Evolutionary conservation across 768 basidiomycete genomes (phyloP).

Genomic region (Pulveroboletus sp.): DNA sequence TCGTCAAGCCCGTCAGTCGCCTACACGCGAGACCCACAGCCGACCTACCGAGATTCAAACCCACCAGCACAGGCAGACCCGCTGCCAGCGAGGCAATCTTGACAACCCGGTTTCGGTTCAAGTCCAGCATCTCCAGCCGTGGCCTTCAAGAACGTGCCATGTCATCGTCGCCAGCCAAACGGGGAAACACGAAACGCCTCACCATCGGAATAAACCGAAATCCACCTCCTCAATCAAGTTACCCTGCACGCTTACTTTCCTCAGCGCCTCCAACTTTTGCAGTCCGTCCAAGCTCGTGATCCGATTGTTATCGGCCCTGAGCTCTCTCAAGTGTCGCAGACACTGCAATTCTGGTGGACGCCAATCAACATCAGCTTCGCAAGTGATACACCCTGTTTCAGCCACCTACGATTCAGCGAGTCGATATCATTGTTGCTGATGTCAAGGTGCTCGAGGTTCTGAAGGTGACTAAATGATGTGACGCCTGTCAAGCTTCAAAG

Average conservation of each 20-base stretch:
- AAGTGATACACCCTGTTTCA: not conserved
- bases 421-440: conserved; percentile 88
- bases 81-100: conserved; percentile 55
- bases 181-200: conserved; percentile 9
- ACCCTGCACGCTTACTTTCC: conserved; percentile 76
- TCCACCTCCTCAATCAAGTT: conserved; percentile 66
- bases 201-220: conserved; percentile 65
- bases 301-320: conserved; percentile 84
- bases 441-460: conserved; percentile 84
- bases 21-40: conserved; percentile 9
- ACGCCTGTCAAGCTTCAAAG: conserved; percentile 67
- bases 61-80: conserved; percentile 53
- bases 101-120: conserved; percentile 70
- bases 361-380: conserved; percentile 4
- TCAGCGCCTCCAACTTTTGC: conserved; percentile 71
- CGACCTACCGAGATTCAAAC: conserved; percentile 79
- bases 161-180: conserved; percentile 8
- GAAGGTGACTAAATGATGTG: conserved; percentile 84
- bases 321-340: conserved; percentile 79
- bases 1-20: conserved; percentile 15
- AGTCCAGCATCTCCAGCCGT: conserved; percentile 75
- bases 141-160: conserved; percentile 31
- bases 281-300: conserved; percentile 73
- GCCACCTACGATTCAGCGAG: conserved; percentile 72
- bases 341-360: conserved; percentile 66